Conservation (phyloP, 345 rosid species). For the Citrus australasica region DNA sequence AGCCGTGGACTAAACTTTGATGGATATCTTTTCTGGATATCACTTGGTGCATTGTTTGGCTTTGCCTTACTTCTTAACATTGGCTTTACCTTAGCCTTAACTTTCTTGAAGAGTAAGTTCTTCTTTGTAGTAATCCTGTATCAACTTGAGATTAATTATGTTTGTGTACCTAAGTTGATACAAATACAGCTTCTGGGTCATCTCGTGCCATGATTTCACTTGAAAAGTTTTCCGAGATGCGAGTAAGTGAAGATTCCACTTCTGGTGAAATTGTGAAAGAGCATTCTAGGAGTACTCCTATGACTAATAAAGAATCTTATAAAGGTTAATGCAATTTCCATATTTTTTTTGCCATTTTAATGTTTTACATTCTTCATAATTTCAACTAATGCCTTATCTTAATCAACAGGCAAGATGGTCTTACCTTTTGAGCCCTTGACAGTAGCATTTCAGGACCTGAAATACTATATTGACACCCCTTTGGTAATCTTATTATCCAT, state of each 20-base stretch:
- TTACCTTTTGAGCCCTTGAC: constrained; percentile 63
- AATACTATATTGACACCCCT: constrained; percentile 59
- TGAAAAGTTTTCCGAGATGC: constrained; percentile 48
- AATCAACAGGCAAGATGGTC: constrained; percentile 49
- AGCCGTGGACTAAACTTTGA: constrained; percentile 60
- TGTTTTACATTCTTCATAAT: neutral
- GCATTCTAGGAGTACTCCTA: neutral
- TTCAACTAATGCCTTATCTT: neutral
- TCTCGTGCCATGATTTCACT: constrained; percentile 65
- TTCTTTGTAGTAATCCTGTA: neutral
- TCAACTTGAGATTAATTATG: neutral
- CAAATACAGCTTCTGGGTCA: constrained; percentile 60
- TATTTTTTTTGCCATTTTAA: neutral
- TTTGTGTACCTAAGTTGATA: neutral
- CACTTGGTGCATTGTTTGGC: constrained; percentile 57
- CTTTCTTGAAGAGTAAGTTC: constrained; percentile 61
- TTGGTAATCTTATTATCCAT: constrained; percentile 33
- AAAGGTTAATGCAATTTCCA: constrained; percentile 23
- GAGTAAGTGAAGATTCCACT: constrained; percentile 35
- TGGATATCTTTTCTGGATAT: constrained; percentile 55
- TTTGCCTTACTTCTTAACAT: constrained; percentile 55
- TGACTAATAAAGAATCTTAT: neutral
- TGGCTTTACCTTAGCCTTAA: constrained; percentile 61
- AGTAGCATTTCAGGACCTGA: constrained; percentile 54
- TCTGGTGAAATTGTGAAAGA: constrained; percentile 1